Base-by-base conservation (phyloP, 2,329 filamentous ascomycete genomes). In the Botrytis byssoidea region DNA sequence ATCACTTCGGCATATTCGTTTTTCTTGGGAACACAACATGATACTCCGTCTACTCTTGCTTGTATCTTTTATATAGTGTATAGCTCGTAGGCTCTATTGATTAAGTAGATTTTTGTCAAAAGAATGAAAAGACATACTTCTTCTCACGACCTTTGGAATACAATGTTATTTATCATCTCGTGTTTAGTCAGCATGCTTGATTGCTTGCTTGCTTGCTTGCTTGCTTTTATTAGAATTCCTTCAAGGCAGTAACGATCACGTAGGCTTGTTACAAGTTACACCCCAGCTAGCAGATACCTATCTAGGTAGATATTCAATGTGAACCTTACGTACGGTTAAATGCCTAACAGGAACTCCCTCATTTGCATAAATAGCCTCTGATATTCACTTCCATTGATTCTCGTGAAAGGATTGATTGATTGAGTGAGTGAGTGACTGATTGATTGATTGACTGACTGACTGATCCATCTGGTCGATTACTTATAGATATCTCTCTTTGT, bases 1-100 rank as follows among this genome's bases (percentile, higher is more conserved):
- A 73, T 73, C 71, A 73, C 55, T 69, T 40, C 37, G 63, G 70
- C 63, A 72, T 69, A 48, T 60, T 67, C 67, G 42, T 55, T 37
- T 68, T 68, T 44, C 44, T 72, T 60, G 22, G 51, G 20, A 60
- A 59, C n/a, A 61, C 64, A 69, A 73, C 55, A 61, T 61, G 40
- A 61, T 46, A 68, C 55, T 72, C 51, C 18, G 32, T 25, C 12
- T 40, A 42, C 46, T 68, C 32, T 72, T 48, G 59, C 22, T 42
- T 46, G 44, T 68, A 68, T 60, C 25, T 37, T 37, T 59, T 40
- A 32, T 5, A 29, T 14, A 42, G 8, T 25, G 10, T 20, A 55
- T 20, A 48, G 63, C 25, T 10, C 40, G 20, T 25, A 32, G 66
- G n/a, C 37, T 42, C 35, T 42, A 32, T 57, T 1, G 14, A 57